phyloP scores from a whole-genome alignment of 768 basidiomycete species.

The Suillus clintonianus region DNA sequence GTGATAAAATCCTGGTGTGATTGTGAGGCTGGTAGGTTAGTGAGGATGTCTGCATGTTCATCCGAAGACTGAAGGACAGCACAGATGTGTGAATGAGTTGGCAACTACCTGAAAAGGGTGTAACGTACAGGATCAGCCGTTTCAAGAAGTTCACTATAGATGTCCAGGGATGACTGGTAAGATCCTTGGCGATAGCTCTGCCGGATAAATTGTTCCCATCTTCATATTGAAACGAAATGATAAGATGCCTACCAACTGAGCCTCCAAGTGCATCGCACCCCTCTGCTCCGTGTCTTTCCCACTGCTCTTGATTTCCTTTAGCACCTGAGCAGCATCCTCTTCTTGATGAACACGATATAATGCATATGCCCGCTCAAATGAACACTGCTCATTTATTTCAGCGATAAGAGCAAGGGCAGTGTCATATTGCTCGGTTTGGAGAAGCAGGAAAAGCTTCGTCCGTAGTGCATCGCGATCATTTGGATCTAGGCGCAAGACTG shows the following conservation, averaged over 20 bases:
- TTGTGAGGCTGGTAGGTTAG: slow-evolving; percentile 81
- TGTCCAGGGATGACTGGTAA: slow-evolving; percentile 70
- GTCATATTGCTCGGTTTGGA: slow-evolving; percentile 84
- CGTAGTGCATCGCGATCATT: slow-evolving; percentile 71
- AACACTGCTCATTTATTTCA: slow-evolving; percentile 22
- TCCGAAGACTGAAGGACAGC: slow-evolving; percentile 64
- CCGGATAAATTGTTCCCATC: slow-evolving; percentile 16
- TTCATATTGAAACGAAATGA: slow-evolving; percentile 19
- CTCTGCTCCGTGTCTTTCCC: slow-evolving; percentile 46
- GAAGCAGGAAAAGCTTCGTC: slow-evolving; percentile 83
- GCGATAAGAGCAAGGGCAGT: slow-evolving; percentile 64
- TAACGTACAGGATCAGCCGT: slow-evolving; percentile 71
- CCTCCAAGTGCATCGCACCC: slow-evolving; percentile 78
- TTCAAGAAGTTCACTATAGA: slow-evolving; percentile 83
- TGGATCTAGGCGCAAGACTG: slow-evolving; percentile 74
- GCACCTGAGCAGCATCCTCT: slow-evolving; percentile 58
- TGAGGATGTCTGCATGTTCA: slow-evolving; percentile 85
- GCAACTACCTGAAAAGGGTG: not conserved
- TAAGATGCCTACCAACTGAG: slow-evolving; percentile 73
- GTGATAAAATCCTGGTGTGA: slow-evolving; percentile 84
- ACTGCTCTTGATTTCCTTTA: slow-evolving; percentile 49
- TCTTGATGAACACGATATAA: slow-evolving; percentile 84
- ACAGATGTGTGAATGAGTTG: slow-evolving; percentile 2
- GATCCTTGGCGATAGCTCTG: slow-evolving; percentile 79
- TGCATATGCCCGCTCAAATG: slow-evolving; percentile 80